Evolutionary conservation across 768 basidiomycete genomes (phyloP).

Genomic region (Russula abietina): DNA sequence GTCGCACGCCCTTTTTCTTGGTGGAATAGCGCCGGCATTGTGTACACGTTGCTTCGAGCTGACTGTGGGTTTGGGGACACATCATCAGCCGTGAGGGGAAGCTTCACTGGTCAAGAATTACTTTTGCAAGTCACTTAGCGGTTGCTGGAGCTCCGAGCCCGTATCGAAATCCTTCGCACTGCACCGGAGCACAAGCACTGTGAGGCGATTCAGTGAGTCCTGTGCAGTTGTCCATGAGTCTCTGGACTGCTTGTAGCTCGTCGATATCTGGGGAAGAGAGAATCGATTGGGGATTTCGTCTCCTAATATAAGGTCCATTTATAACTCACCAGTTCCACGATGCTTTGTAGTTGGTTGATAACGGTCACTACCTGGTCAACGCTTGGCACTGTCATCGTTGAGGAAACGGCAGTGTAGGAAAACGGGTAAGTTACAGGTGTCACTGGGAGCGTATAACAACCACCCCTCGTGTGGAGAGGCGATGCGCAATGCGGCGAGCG

Average conservation of each 20-base stretch:
- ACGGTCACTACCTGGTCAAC: slow-evolving; percentile 14
- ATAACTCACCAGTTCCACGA: slow-evolving; percentile 11
- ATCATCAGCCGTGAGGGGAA: neutral
- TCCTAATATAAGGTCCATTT: neutral
- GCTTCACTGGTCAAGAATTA: neutral
- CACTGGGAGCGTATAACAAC: neutral
- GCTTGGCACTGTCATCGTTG: slow-evolving; percentile 16
- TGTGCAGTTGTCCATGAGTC: slow-evolving; percentile 3
- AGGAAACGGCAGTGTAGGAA: neutral
- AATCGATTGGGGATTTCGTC: neutral
- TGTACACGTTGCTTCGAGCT: neutral
- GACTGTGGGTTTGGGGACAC: neutral
- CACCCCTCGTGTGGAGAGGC: neutral
- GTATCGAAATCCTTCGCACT: neutral
- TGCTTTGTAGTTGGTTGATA: slow-evolving; percentile 10
- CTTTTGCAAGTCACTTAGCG: slow-evolving; percentile 2
- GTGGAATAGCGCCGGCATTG: slow-evolving; percentile 3
- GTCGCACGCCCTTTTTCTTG: slow-evolving; percentile 6
- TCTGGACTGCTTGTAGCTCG: slow-evolving; percentile 12
- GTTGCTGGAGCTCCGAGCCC: slow-evolving; percentile 10
- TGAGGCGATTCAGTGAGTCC: slow-evolving; percentile 2
- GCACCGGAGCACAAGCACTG: slow-evolving; percentile 2
- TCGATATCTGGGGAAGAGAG: neutral
- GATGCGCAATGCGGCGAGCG: slow-evolving; percentile 10
- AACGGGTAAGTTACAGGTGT: neutral